Conservation (phyloP, 305 asterid species). For the Fraxinus paxiana region DNA sequence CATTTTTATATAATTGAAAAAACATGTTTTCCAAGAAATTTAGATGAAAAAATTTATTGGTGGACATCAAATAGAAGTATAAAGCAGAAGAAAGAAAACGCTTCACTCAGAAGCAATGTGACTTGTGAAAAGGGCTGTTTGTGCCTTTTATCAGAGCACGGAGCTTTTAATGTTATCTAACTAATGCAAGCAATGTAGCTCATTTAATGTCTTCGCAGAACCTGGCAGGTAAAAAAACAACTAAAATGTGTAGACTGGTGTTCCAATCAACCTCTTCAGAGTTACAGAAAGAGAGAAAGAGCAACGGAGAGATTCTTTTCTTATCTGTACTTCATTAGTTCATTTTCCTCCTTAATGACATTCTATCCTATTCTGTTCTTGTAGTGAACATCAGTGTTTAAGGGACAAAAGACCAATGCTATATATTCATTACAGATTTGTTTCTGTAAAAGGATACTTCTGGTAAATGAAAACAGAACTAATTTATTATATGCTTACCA, state of each 20-base stretch:
- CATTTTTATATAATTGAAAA: not conserved
- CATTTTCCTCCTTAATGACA: not conserved
- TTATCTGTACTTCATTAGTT: not conserved
- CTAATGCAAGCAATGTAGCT: not conserved
- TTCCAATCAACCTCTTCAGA: not conserved
- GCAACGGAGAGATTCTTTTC: not conserved
- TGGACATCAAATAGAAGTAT: not conserved
- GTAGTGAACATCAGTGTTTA: not conserved
- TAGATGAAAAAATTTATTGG: not conserved
- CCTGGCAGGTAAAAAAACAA: not conserved
- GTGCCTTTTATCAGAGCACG: not conserved
- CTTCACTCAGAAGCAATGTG: not conserved
- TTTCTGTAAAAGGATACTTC: not conserved
- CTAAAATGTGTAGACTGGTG: not conserved
- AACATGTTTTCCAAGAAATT: not conserved
- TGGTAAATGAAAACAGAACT: not conserved
- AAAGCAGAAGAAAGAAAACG: not conserved
- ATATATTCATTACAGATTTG: not conserved
- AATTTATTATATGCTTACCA: conserved; percentile 51
- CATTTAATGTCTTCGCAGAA: not conserved
- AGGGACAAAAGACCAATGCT: not conserved
- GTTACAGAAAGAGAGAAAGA: not conserved
- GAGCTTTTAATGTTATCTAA: not conserved
- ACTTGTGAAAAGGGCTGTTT: not conserved
- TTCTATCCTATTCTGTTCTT: not conserved